Evolutionary conservation across 495 filamentous ascomycete species (phyloP).

Genomic region (Neurospora intermedia): DNA sequence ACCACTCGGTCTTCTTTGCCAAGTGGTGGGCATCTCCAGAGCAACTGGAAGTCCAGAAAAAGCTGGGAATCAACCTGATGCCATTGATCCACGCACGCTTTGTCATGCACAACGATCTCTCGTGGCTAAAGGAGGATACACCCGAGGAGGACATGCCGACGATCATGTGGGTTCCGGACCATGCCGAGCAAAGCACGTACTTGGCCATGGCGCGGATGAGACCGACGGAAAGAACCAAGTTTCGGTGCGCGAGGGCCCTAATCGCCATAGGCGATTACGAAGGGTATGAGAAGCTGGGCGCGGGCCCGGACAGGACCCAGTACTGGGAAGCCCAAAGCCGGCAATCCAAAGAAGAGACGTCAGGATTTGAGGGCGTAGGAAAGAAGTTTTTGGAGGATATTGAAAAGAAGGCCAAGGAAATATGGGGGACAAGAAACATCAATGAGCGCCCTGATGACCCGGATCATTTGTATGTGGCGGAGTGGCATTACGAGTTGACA

Average conservation of each 20-base stretch:
- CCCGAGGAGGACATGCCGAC: background rate
- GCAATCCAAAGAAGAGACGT: background rate
- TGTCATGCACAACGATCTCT: background rate
- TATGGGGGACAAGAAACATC: background rate
- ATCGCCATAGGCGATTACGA: background rate
- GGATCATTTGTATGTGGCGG: background rate
- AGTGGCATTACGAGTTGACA: background rate
- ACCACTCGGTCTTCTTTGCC: conserved; percentile 7
- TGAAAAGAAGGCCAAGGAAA: background rate
- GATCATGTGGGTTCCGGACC: background rate
- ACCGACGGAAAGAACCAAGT: background rate
- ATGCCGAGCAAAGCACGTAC: background rate
- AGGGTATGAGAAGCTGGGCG: background rate
- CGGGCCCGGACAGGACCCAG: background rate
- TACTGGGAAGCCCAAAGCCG: background rate
- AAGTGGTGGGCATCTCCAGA: background rate
- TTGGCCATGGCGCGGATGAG: background rate
- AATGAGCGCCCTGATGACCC: background rate
- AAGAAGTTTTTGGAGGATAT: background rate
- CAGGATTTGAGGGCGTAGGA: background rate
- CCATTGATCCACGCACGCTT: background rate
- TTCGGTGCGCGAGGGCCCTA: background rate
- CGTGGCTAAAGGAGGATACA: background rate
- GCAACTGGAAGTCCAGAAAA: background rate
- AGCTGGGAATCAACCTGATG: background rate